Conservation (phyloP, 2,329 filamentous ascomycete genomes). For the Alternaria panax region DNA sequence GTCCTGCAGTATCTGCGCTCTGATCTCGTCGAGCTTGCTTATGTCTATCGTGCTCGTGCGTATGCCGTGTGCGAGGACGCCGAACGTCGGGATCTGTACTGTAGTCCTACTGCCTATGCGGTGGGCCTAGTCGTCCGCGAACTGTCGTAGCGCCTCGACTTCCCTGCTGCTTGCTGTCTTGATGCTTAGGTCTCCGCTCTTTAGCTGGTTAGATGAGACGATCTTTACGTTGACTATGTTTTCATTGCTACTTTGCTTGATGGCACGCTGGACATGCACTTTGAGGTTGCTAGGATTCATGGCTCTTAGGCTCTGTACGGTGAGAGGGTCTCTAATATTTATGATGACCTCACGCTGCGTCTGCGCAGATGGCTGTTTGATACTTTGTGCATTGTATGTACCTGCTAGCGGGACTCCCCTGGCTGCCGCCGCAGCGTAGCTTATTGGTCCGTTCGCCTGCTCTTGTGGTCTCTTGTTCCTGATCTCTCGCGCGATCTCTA, state of each 20-base stretch:
- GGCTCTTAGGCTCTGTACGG: constrained; percentile 20
- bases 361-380: constrained; percentile 16
- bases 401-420: constrained; percentile 13
- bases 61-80: constrained; percentile 16
- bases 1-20: constrained; percentile 20
- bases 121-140: constrained; percentile 10
- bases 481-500: constrained; percentile 19
- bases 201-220: constrained; percentile 28
- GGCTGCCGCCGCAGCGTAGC: constrained; percentile 21
- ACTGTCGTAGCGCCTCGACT: background rate
- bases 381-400: constrained; percentile 26
- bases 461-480: constrained; percentile 10
- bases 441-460: constrained; percentile 11
- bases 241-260: constrained; percentile 24
- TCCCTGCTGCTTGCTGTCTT: constrained; percentile 18
- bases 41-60: constrained; percentile 24
- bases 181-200: constrained; percentile 27
- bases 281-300: constrained; percentile 24
- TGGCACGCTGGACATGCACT: constrained; percentile 23
- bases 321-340: constrained; percentile 24
- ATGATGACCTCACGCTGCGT: constrained; percentile 26
- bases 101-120: constrained; percentile 10
- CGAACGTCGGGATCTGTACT: constrained; percentile 1
- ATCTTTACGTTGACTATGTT: constrained; percentile 25
- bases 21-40: constrained; percentile 22